Base-by-base conservation (phyloP, 208 protist species). In the Acanthamoeba castellanii region DNA sequence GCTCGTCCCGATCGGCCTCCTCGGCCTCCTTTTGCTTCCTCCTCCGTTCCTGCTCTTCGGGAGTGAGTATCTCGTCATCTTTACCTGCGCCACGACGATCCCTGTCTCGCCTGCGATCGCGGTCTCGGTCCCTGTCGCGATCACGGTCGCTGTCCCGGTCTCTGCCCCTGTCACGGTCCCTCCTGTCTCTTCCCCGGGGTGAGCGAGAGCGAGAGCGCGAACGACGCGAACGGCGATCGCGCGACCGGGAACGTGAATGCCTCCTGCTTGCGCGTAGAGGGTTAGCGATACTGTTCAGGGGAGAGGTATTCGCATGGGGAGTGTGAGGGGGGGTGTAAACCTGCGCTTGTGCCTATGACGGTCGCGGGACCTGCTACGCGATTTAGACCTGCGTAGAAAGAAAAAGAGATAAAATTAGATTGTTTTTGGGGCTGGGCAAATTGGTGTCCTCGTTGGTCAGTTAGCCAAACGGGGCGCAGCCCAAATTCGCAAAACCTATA, bases 1-100 rank as follows among this genome's bases (percentile, higher is more conserved):
- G 82, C 32, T 68, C 68, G 52, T 96, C 95, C 9, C 95, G 20
- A 30, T 96, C 95, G 37, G 37, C 74, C n/a, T 96, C 91, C 27
- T 94, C 88, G 27, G 34, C 50, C 57, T 95, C 94, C 32, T 88
- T 88, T 64, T 88, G 81, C 34, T 88, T 88, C 32, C 52, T 59
- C 81, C 50, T 57, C 50, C 25, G 22, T 37, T 88, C 81, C 81
- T 64, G 45, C 34, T 88, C 81, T 88, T 88, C 81, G 50, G 81
- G 81, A 45, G 81, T 88, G 81, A 88, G 81, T 64, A 57, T 45
- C 47, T 55, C 45, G 20, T 88, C 81, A 88, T 88, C 81, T 88
- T 45, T 64, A 64, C 34, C 81, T 59, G 81, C n/a, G 78, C 78
- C 78, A 9, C 81, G 81, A 42, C 81, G 8, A 13, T 88, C 81